Evolutionary conservation across 305 asterid species (phyloP).

Genomic region (Caryopteris hybrid): DNA sequence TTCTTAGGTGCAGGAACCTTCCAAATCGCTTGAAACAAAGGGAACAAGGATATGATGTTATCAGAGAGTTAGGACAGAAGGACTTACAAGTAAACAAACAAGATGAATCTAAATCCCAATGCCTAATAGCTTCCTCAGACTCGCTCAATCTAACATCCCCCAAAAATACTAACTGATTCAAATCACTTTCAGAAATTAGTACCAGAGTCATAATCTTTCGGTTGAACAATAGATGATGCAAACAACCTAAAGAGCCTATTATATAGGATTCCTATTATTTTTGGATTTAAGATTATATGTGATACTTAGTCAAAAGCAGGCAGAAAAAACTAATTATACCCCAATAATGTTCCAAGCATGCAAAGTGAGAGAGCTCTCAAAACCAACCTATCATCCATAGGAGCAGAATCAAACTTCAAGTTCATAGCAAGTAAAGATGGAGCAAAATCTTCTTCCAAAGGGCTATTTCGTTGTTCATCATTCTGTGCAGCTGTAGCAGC

Average conservation of each 20-base stretch:
- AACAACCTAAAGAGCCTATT: not conserved
- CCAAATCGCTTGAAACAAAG: too few species aligned
- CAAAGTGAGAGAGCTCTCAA: conserved; percentile 1
- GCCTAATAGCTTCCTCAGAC: too few species aligned
- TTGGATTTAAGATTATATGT: not conserved
- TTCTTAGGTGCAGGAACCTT: too few species aligned
- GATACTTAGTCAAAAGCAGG: not conserved
- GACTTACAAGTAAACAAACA: too few species aligned
- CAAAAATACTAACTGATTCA: too few species aligned
- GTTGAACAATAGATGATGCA: conserved; percentile 3
- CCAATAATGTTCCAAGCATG: conserved; percentile 6
- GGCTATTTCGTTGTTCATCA: conserved; percentile 35
- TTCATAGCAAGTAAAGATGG: conserved; percentile 68
- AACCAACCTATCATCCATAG: conserved; percentile 56
- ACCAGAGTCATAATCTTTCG: conserved; percentile 3
- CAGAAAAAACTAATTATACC: not conserved
- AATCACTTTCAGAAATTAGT: too few species aligned
- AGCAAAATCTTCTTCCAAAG: conserved; percentile 48
- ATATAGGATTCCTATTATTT: not conserved
- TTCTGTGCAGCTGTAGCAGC: conserved; percentile 28
- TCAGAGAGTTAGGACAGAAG: too few species aligned
- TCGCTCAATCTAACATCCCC: too few species aligned
- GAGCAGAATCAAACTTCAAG: conserved; percentile 75
- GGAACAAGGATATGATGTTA: too few species aligned
- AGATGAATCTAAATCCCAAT: too few species aligned